Evolutionary conservation across 2,329 filamentous ascomycete genomes (phyloP), one percentile per base, ranked within the genome.

Genomic region (Penicillium freii): DNA sequence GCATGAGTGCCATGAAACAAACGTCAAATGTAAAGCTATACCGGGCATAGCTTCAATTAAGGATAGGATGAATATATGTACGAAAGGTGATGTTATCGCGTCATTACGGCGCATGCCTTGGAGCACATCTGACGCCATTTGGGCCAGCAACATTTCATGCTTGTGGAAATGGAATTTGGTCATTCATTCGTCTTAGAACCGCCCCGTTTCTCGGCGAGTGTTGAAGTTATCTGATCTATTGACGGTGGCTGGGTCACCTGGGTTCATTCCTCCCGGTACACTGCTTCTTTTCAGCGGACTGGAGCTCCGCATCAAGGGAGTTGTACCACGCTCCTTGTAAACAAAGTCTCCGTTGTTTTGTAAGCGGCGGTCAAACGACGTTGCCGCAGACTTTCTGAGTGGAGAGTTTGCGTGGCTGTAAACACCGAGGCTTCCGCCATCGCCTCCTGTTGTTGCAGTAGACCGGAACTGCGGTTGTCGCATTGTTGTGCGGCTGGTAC

Each of bases 371-470:
- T 77, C 72, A 49, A 78, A 72, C 51, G 80, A 89, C 74, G 74
- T 84, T 74, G 78, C 90, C 66, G 80, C 85, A 2, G 89, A 82
- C 72, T 96, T 96, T 67, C 91, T 88, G 13, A 97, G 74, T 0
- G 93, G 93, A 11, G 91, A 96, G 40, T 87, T 89, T 6, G 87
- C 86, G 71, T 96, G 91, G 6, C 83, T 88, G 72, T 87, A 92
- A 1, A 95, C 82, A 15, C 92, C 92, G 49, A 96, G 78, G 69
- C 83, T 93, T 2, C 92, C 91, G 17, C 91, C 91, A 69, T 88
- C 86, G 10, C 84, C 80, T 19, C 71, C 71, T 23, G 68, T 67
- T 8, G 70, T 65, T 15, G 75, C 66, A 17, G 76, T 77, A 33
- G 78, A 75, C 43, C 79, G 74, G 66, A 81, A 82, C 56, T 84